Conservation (phyloP, 306 rosid species). For the Notholithocarpus densiflorus region DNA sequence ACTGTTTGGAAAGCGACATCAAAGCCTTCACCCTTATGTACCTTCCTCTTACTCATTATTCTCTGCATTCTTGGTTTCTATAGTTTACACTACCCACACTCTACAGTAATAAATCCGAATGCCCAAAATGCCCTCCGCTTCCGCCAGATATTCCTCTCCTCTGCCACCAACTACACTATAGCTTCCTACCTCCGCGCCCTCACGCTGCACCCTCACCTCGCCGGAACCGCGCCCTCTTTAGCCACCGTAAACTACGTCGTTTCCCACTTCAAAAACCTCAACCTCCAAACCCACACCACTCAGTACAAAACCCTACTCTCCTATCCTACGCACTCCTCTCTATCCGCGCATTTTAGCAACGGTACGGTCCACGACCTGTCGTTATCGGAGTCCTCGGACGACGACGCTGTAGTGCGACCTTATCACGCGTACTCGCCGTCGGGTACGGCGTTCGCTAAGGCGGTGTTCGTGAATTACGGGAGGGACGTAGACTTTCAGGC, state of each 20-base stretch:
- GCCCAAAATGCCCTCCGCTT: slow-evolving; percentile 24
- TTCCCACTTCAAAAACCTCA: slow-evolving; percentile 45
- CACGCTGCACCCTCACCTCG: slow-evolving; percentile 84
- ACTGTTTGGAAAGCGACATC: slow-evolving; percentile 32
- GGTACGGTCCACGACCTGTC: slow-evolving; percentile 30
- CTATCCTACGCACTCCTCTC: slow-evolving; percentile 61
- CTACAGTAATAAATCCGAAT: slow-evolving; percentile 14
- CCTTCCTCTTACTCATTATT: slow-evolving; percentile 32
- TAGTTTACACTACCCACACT: slow-evolving; percentile 44
- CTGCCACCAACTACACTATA: slow-evolving; percentile 60
- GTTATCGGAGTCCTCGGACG: slow-evolving; percentile 27
- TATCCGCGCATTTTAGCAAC: slow-evolving; percentile 50
- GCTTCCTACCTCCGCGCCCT: slow-evolving; percentile 73
- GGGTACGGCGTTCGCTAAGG: slow-evolving; percentile 50
- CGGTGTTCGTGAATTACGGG: slow-evolving; percentile 75
- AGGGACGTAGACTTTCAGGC: slow-evolving; percentile 59
- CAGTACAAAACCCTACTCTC: slow-evolving; percentile 63
- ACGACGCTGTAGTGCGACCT: slow-evolving; percentile 42
- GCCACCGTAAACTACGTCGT: slow-evolving; percentile 41
- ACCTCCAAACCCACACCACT: slow-evolving; percentile 45
- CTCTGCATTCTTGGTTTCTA: slow-evolving; percentile 60
- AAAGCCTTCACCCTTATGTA: slow-evolving; percentile 42
- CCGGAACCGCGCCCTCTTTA: slow-evolving; percentile 65
- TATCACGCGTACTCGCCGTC: slow-evolving; percentile 97
- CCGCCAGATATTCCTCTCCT: slow-evolving; percentile 54